Evolutionary conservation across 352 stramenopile species (phyloP), one percentile per base, ranked within the genome.

Genomic region (Pythium vanterpoolii): DNA sequence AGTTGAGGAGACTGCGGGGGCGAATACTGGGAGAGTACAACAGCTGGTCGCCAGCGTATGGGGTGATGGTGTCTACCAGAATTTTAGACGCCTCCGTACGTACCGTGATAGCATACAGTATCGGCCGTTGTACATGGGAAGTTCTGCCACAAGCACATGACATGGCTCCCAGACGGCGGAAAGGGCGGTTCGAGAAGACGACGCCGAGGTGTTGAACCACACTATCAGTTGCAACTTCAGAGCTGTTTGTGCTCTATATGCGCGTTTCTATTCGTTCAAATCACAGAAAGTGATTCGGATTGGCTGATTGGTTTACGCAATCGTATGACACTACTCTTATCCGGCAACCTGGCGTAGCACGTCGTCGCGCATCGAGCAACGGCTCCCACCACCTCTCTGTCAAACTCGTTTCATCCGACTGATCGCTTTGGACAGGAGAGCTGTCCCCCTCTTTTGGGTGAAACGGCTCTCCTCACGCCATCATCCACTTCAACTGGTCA

Each of bases 141-240:
- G 48, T 56, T 56, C 46, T 34, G 23, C 48, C 44, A 56, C 48
- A 23, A 56, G 33, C 48, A 43, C 48, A 33, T 45, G 47, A 54
- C 30, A 36, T n/a, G n/a, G n/a, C n/a, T n/a, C n/a, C 34, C 24
- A 4, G 49, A 4, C 49, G 10, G 49, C 34, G 49, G 49, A 57
- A 47, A 30, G 38, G 49, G 24, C 36, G 34, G 49, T 33, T 31
- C 24, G 27, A 21, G 27, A 26, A 21, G 24, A 31, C n/a, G 48
- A 28, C 28, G n/a, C n/a, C 27, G n/a, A 44, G 48, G 36, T 49
- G 51, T 58, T 49, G 24, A 58, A 49, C 38, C 24, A 49, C n/a
- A 46, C 34, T 18, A 38, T 38, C 10, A 38, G 48, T 54, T 56
- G 48, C 48, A 21, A 21, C 4, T 26, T 58, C 9, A 49, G 24